Base-by-base conservation (phyloP, 2,329 filamentous ascomycete species). In the Ophiognomonia clavigignenti-juglandacearum region DNA sequence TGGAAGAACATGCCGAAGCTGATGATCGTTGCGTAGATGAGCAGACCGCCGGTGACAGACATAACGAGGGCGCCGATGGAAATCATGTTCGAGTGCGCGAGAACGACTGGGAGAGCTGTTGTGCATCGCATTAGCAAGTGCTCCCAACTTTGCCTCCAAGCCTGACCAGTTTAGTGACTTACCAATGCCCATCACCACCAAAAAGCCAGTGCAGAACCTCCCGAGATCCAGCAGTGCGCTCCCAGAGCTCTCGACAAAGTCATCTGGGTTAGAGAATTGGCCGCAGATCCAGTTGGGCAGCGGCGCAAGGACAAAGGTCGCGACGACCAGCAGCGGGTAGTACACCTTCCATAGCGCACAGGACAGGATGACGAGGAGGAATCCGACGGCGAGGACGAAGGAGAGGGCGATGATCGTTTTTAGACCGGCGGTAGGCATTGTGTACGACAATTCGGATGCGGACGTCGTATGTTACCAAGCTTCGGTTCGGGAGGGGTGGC, bases 371-470 rank as follows among this genome's bases (percentile, higher is more conserved):
- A 97, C 93, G 58, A 98, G 89, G 61, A 98, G 88, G 74, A 98
- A 98, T 60, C 93, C 93, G 61, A 98, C 93, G 59, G 93, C 93
- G 56, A 98, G 89, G 65, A 98, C 93, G 72, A 98, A 98, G 65
- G 93, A 97, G 59, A 98, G 87, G 56, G 88, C 89, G 69, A 98
- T 98, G 71, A 98, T 98, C 58, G 93, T 98, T 74, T 96, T 97
- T 63, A 98, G 84, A 66, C 93, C 93, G 60, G 93, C 90, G 75
- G 88, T 80, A 72, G 77, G 67, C 78, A 82, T 81, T 54, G 60
- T 75, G 71, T 16, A n/a, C 6, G 32, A 36, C 18, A 8, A n/a
- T 24, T 19, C 4, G 4, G 19, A 2, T 9, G 16, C 52, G 56
- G 24, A 42, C 38, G 32, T 46, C 35, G 37, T 39, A 32, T 39